These are phyloP conservation scores for Globisporangium spiculum DNA, from an alignment of 352 stramenopile genomes.

Conservation along the genomic window DNA sequence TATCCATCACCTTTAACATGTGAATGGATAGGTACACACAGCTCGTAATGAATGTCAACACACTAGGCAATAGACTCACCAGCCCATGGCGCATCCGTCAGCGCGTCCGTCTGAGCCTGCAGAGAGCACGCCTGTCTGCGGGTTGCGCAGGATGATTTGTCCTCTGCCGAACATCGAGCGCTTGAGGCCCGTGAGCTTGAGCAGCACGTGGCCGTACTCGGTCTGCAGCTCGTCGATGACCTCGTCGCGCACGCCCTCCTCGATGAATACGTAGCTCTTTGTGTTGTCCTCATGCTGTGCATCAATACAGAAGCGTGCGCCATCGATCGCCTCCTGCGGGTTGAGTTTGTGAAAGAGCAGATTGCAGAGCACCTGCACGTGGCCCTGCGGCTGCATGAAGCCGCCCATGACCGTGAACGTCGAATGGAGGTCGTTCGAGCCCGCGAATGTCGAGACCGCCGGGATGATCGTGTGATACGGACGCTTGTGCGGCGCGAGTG, in stretches of 20 bases:
- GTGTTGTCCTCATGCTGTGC: conserved; percentile 60
- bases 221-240: conserved; percentile 69
- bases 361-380: conserved; percentile 93
- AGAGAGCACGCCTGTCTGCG: conserved; percentile 87
- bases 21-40: background rate
- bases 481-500: conserved; percentile 86
- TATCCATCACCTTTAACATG: background rate
- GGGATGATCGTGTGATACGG: conserved; percentile 99
- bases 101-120: conserved; percentile 93
- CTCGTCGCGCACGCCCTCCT: conserved; percentile 68
- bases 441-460: conserved; percentile 86
- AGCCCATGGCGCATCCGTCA: conserved; percentile 93
- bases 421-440: conserved; percentile 89
- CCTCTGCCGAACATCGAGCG: conserved; percentile 68
- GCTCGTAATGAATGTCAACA: background rate
- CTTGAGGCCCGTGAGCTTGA: conserved; percentile 27
- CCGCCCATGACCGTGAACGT: conserved; percentile 89
- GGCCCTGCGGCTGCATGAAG: conserved; percentile 98
- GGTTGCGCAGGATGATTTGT: conserved; percentile 85
- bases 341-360: conserved; percentile 83
- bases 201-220: conserved; percentile 79
- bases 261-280: conserved; percentile 77
- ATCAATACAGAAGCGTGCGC: conserved; percentile 93
- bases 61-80: conserved; percentile 23
- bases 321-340: conserved; percentile 91